Conservation (phyloP, 192 early-diverging fungal species). For the Glomus cerebriforme region DNA sequence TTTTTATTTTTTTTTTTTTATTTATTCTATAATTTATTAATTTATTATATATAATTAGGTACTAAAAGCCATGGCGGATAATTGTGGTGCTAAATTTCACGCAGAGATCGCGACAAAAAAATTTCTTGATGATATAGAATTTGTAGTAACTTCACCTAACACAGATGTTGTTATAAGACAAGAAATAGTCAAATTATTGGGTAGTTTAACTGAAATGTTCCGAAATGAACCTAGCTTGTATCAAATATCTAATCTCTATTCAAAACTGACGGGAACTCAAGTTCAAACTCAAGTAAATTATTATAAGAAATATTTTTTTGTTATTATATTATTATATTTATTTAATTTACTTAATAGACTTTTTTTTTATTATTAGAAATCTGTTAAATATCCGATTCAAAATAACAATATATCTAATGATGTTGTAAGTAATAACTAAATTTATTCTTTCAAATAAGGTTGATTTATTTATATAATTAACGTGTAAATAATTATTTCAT, state of each 20-base stretch:
- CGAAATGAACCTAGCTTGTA: slow-evolving; percentile 21
- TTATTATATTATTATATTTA: no score
- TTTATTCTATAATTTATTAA: background rate
- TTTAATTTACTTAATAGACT: no score
- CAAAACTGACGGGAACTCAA: background rate
- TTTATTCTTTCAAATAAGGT: background rate
- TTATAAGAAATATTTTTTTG: background rate
- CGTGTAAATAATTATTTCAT: background rate
- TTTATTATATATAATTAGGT: background rate
- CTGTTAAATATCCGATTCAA: background rate
- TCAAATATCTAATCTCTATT: slow-evolving; percentile 13
- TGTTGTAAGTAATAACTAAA: background rate
- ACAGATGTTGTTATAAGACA: background rate
- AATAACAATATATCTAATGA: background rate
- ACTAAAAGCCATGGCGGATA: slow-evolving; percentile 13
- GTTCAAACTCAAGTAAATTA: background rate
- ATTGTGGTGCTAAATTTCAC: slow-evolving; percentile 30
- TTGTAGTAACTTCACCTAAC: background rate
- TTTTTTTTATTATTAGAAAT: background rate
- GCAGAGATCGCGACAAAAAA: slow-evolving; percentile 22
- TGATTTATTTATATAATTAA: background rate
- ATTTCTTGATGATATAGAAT: slow-evolving; percentile 17
- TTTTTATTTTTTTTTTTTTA: background rate
- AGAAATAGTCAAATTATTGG: background rate
- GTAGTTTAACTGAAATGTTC: background rate